phyloP scores from a whole-genome alignment of 768 basidiomycete genomes.

The Hypholoma sublateritium region DNA sequence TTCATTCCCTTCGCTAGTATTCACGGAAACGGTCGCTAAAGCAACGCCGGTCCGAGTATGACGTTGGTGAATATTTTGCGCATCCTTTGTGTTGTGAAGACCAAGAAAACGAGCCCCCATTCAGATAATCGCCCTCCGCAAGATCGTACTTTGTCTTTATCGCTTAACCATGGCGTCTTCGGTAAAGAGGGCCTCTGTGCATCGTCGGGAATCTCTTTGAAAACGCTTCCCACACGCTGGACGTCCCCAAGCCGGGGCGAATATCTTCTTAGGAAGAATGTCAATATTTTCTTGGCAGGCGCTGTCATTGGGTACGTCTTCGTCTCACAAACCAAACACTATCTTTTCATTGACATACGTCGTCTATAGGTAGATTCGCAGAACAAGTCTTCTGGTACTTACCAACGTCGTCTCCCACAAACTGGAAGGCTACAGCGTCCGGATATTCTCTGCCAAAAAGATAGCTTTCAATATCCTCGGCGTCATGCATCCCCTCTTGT shows the following conservation, averaged over 20 bases:
- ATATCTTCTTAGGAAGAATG: too few relatives aligned
- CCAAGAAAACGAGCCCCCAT: constrained; percentile 94
- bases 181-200: constrained; percentile 98
- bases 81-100: constrained; percentile 95
- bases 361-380: constrained; percentile 84
- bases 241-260: constrained; percentile 98
- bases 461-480: constrained; percentile 99
- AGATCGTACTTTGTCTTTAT: constrained; percentile 95
- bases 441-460: constrained; percentile 99
- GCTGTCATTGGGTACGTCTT: constrained; percentile 90
- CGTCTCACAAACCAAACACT: too few relatives aligned
- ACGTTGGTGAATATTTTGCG: constrained; percentile 98
- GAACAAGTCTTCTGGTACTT: constrained; percentile 95
- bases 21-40: constrained; percentile 98
- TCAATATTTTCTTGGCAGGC: constrained; percentile 93
- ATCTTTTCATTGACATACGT: too few relatives aligned
- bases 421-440: constrained; percentile 87
- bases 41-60: constrained; percentile 96
- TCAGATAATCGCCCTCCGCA: constrained; percentile 98
- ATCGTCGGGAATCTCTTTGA: constrained; percentile 96
- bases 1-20: constrained; percentile 97
- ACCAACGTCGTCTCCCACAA: constrained; percentile 94
- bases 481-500: constrained; percentile 97
- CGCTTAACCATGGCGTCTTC: constrained; percentile 97
- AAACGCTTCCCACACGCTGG: constrained; percentile 99